phyloP scores from a whole-genome alignment of 192 early-diverging fungal species.

The Spizellomyces sp. region DNA sequence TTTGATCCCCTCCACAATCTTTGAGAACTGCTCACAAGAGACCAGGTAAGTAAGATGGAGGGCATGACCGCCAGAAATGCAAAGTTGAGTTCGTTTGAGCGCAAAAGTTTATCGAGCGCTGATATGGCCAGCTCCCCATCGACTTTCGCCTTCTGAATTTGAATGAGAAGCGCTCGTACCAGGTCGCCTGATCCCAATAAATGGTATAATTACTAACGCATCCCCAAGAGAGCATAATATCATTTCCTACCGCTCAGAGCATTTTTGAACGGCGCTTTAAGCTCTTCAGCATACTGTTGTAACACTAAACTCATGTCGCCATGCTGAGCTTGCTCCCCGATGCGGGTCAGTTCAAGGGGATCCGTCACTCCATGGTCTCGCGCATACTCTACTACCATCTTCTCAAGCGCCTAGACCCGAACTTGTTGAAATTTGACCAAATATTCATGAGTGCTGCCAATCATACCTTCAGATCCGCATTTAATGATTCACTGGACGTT shows the following conservation, averaged over 20 bases:
- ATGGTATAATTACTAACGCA: not conserved
- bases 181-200: conserved; percentile 34
- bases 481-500: conserved; percentile 72
- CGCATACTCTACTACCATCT: conserved; percentile 88
- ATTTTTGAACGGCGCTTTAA: conserved; percentile 56
- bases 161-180: conserved; percentile 51
- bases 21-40: conserved; percentile 42
- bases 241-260: conserved; percentile 16
- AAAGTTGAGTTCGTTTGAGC: conserved; percentile 95
- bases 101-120: conserved; percentile 88
- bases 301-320: conserved; percentile 85
- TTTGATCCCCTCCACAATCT: conserved; percentile 42
- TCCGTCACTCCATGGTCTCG: conserved; percentile 43
- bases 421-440: no score
- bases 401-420: conserved; percentile 68
- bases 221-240: not conserved
- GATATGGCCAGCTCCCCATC: conserved; percentile 90
- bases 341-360: conserved; percentile 23
- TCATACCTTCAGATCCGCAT: conserved; percentile 74
- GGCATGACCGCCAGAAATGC: conserved; percentile 82
- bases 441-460: not conserved
- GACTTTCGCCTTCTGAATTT: conserved; percentile 92
- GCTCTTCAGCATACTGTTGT: conserved; percentile 74
- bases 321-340: conserved; percentile 62
- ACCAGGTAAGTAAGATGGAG: conserved; percentile 63